phyloP scores from a whole-genome alignment of 108 stramenopile genomes.

The Pseudonitzschia pungens region DNA sequence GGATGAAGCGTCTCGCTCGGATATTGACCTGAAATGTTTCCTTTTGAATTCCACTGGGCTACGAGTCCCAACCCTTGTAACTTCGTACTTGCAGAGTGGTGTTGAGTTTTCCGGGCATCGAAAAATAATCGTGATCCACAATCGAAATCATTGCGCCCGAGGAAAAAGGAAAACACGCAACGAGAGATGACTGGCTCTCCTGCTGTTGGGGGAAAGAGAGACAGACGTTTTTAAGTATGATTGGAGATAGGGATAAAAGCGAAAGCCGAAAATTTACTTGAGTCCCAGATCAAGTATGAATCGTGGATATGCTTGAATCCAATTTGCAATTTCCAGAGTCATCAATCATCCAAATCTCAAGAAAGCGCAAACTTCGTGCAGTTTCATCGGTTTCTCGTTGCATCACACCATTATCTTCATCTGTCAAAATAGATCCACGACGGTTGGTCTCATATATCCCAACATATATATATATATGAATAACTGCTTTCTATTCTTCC shows the following conservation, averaged over 20 bases:
- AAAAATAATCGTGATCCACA: not conserved
- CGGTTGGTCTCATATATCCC: no score
- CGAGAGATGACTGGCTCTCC: slow-evolving; percentile 4
- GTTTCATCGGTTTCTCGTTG: not conserved
- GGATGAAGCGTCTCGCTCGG: not conserved
- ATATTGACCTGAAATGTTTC: no score
- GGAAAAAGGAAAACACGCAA: not conserved
- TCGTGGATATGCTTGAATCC: not conserved
- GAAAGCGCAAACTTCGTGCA: not conserved
- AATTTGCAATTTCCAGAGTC: not conserved
- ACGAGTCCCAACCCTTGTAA: no score
- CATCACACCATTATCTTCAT: no score
- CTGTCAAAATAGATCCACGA: no score
- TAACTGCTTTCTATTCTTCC: no score
- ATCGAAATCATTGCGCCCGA: not conserved
- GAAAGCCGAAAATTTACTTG: not conserved
- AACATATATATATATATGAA: no score
- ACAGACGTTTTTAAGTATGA: not conserved
- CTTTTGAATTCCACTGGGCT: no score
- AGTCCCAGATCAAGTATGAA: not conserved
- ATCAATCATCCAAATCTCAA: not conserved
- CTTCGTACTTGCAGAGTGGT: no score
- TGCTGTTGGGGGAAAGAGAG: not conserved
- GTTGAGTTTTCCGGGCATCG: no score
- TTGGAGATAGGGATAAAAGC: not conserved